A percentile compares a stretch with the other conserved stretches of the same genome.
Conservation (phyloP, 1,284 basidiomycete genomes). For the Ustilago lituana region DNA sequence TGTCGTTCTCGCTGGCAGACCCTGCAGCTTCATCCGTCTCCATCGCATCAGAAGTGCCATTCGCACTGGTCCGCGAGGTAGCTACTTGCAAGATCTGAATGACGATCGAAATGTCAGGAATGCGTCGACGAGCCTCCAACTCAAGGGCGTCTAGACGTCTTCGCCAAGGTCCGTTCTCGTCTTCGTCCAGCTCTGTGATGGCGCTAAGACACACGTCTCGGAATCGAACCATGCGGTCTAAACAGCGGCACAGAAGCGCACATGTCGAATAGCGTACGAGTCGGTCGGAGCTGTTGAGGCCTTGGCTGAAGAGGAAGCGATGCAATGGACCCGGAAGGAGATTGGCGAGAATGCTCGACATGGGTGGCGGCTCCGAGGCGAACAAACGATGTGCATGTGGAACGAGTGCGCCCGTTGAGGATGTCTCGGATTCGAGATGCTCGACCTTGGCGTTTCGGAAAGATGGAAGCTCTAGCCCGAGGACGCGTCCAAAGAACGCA, state of each 20-base stretch:
- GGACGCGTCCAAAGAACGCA: conserved; percentile 79
- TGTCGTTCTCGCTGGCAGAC: conserved; percentile 3
- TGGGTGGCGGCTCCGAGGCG: conserved; percentile 77
- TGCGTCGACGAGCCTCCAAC: conserved; percentile 45
- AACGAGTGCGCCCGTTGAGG: conserved; percentile 33
- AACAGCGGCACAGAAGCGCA: conserved; percentile 71
- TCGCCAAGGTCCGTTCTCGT: conserved; percentile 70
- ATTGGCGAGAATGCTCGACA: conserved; percentile 72
- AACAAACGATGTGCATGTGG: conserved; percentile 66
- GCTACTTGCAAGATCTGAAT: conserved; percentile 66
- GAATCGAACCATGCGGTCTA: conserved; percentile 48
- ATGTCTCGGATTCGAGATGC: conserved; percentile 69
- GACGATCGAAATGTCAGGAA: conserved; percentile 65
- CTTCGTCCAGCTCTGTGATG: conserved; percentile 73
- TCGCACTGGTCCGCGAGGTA: conserved; percentile 21
- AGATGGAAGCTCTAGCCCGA: conserved; percentile 78
- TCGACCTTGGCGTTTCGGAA: conserved; percentile 68
- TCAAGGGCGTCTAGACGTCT: conserved; percentile 31
- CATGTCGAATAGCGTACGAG: conserved; percentile 86
- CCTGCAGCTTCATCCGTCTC: conserved; percentile 29
- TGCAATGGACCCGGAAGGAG: conserved; percentile 47
- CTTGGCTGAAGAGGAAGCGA: conserved; percentile 76
- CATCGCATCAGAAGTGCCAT: background rate
- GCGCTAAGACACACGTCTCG: conserved; percentile 29
- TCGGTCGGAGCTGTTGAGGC: conserved; percentile 70